Evolutionary conservation across 2,329 filamentous ascomycete species (phyloP), one percentile per base, ranked within the genome.

Genomic region (Dothideomycetes sp.): DNA sequence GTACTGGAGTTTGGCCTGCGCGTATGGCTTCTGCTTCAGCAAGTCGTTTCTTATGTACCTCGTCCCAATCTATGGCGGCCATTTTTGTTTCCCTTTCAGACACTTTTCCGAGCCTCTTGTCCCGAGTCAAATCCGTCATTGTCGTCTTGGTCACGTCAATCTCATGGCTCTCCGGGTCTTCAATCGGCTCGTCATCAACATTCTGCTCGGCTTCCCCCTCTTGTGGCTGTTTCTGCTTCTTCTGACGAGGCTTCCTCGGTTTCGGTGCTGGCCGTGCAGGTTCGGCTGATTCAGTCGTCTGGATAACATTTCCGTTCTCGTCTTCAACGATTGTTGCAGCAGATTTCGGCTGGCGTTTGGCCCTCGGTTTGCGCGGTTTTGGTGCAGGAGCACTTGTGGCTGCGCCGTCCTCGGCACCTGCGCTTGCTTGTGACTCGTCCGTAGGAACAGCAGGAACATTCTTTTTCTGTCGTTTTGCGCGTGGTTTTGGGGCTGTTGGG

Each of bases 41-140:
- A 32, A 54, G 54, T 28, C 62, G 57, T 45, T 64, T 57, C n/a
- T 45, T 52, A 18, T 51, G 61, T 46, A 72, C 65, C 46, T 73
- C 64, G 31, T 68, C 64, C 62, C 70, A 68, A 48, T 84, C 73
- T 30, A 84, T 76, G 49, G 79, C 71, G 29, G 78, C 75, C 51
- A 91, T 78, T 53, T 82, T 78, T 51, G 79, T 76, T 50, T 86
- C 82, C 3, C 80, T 73, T 52, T 78, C 80, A 42, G 85, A 88
- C 45, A 81, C 78, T 57, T 82, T 84, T 43, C 84, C 84, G 38
- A 56, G 47, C 9, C 45, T 41, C 12, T 46, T 48, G 53, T 85
- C 81, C 46, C 72, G 75, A 35, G 77, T 83, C 3, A 91, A 62
- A 43, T 86, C 81, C 30, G 71, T 73, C 78, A 91, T 85, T 40